Evolutionary conservation across 225 moss, liverwort and hornwort genomes (phyloP).

Genomic region (Bryoerythrophyllum caledonicum): DNA sequence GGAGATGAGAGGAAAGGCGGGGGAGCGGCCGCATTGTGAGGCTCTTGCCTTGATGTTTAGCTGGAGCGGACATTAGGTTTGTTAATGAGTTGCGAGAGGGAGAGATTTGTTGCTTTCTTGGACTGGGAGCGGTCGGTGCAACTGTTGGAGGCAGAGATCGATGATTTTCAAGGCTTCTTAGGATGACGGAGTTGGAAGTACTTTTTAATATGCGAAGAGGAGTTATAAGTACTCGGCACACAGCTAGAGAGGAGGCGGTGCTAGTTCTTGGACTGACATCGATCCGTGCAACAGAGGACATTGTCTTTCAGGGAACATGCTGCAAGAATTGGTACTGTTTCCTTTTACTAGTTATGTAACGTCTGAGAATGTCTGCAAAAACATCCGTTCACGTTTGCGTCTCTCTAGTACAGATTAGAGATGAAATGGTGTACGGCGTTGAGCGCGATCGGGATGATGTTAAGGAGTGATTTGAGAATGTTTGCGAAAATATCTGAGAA

Average conservation of each 20-base stretch:
- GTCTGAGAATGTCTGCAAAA: not conserved
- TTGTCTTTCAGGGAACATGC: slow-evolving; percentile 4
- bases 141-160: not conserved
- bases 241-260: not conserved
- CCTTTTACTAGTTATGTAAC: not conserved
- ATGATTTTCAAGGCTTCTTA: not conserved
- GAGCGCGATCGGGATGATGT: not conserved
- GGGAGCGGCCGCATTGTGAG: not conserved
- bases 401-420: not conserved
- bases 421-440: not conserved
- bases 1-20: not conserved
- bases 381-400: not conserved
- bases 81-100: no score
- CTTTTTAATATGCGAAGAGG: not conserved
- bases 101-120: not conserved
- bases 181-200: no score
- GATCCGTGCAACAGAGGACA: not conserved
- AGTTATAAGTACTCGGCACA: not conserved
- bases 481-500: no score
- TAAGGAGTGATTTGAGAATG: not conserved
- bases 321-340: not conserved
- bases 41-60: not conserved
- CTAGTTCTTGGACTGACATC: not conserved
- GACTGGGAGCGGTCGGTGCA: not conserved
- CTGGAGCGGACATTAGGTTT: not conserved